Base-by-base conservation (phyloP, 2,329 filamentous ascomycete genomes). In the Colletotrichum destructivum region DNA sequence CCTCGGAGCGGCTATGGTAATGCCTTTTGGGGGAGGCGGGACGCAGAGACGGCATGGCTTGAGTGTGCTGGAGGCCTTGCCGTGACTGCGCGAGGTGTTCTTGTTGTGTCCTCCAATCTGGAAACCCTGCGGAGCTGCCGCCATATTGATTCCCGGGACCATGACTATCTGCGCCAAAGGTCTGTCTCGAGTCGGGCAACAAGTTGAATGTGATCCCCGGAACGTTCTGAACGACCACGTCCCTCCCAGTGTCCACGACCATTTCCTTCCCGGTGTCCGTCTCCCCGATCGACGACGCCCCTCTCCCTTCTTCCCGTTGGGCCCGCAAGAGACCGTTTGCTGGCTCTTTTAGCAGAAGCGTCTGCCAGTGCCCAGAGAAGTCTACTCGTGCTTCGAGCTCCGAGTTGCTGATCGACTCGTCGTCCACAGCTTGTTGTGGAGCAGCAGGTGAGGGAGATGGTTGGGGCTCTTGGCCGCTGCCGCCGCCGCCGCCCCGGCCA, bases 241-340 rank as follows among this genome's bases (percentile, higher is more conserved):
- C 60, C 16, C 52, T 54, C 5, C 60, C 47, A 4, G 60, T 54
- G 31, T 62, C 60, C 2, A 38, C 35, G 35, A 62, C 47, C 18
- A 31, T n/a, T 44, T 62, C 60, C 21, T 62, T 62, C 2, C 60
- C 60, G 8, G 60, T 62, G 31, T 62, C 60, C 2, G 60, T 62
- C 31, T 62, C 60, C 21, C 31, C 60, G 31, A 62, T 52, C 35
- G 26, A 35, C 12, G 4, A 38, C 7, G 9, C 59, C 16, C 42
- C 42, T 35, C 60, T 44, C 42, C 4, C 44, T n/a, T 62, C 47
- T 18, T 52, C 47, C 2, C 18, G 40, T 3, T 62, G 26, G 15
- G 60, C 60, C 23, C 44, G 18, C 31, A 13, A 47, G 4, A 16
- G 35, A 4, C 26, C n/a, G 18, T 2, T 61, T 0, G 21, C n/a